Conservation (phyloP, 1,284 basidiomycete genomes). For the Rhodotorula glutinis region DNA sequence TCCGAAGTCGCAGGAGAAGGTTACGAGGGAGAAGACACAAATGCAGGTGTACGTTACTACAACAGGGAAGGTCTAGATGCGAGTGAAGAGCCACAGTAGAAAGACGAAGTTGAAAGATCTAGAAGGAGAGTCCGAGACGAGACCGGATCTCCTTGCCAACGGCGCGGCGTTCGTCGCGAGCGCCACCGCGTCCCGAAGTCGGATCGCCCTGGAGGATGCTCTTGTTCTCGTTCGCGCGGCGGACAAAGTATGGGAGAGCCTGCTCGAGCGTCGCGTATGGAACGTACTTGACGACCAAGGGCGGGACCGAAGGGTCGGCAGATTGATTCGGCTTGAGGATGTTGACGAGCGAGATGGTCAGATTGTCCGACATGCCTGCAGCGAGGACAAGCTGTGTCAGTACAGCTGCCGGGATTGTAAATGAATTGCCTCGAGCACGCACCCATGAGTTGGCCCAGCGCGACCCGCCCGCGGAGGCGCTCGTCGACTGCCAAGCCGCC, state of each 20-base stretch:
- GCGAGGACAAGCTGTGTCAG: too few relatives aligned
- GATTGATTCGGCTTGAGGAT: constrained; percentile 27
- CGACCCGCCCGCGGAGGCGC: constrained; percentile 38
- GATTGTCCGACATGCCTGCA: constrained; percentile 44
- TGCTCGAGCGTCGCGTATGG: constrained; percentile 43
- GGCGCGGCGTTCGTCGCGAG: constrained; percentile 38
- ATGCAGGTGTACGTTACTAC: background rate
- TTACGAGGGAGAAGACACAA: too few relatives aligned
- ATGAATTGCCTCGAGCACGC: background rate
- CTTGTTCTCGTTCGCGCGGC: constrained; percentile 44
- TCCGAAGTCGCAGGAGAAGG: background rate
- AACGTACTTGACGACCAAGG: constrained; percentile 40
- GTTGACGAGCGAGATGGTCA: constrained; percentile 39
- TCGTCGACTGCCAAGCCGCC: constrained; percentile 36
- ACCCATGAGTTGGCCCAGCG: constrained; percentile 44
- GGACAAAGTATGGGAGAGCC: constrained; percentile 42
- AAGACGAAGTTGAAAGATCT: background rate
- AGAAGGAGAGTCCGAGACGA: constrained; percentile 32
- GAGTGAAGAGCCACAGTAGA: background rate
- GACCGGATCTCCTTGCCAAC: constrained; percentile 40
- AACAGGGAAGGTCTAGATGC: background rate
- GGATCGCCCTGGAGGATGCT: constrained; percentile 40
- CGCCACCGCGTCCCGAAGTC: constrained; percentile 39
- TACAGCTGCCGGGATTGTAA: too few relatives aligned
- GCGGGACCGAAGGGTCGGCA: constrained; percentile 13